Evolutionary conservation across 2,329 filamentous ascomycete genomes (phyloP).

Genomic region (Huntiella abstrusa): DNA sequence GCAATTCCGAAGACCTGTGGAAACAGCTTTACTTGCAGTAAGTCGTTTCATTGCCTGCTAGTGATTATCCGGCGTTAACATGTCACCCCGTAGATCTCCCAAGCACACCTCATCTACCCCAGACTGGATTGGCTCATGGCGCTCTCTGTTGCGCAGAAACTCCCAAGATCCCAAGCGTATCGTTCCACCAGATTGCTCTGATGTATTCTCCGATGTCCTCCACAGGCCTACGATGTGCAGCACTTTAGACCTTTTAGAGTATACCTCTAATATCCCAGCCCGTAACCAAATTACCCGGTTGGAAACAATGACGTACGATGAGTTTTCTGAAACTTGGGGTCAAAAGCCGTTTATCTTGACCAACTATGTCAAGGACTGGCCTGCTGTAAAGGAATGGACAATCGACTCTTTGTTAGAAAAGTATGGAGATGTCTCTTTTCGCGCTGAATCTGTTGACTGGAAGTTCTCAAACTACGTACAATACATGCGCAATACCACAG

Average conservation of each 20-base stretch:
- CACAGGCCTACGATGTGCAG: slow-evolving; percentile 84
- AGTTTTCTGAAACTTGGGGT: slow-evolving; percentile 61
- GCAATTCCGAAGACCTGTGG: slow-evolving; percentile 73
- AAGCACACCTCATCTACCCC: slow-evolving; percentile 1
- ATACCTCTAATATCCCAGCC: slow-evolving; percentile 49
- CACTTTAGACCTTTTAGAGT: slow-evolving; percentile 49
- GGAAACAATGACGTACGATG: slow-evolving; percentile 45
- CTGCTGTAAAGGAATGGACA: slow-evolving; percentile 56
- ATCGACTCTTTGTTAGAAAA: slow-evolving; percentile 43
- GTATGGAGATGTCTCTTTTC: slow-evolving; percentile 52
- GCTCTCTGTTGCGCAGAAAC: slow-evolving; percentile 52
- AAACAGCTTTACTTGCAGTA: slow-evolving; percentile 70
- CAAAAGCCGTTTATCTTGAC: slow-evolving; percentile 75
- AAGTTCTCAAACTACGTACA: slow-evolving; percentile 57
- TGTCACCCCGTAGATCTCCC: slow-evolving; percentile 14
- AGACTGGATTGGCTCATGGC: slow-evolving; percentile 37
- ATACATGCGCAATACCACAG: slow-evolving; percentile 62
- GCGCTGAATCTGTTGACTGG: slow-evolving; percentile 91
- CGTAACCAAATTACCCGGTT: slow-evolving; percentile 57
- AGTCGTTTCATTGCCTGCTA: slow-evolving; percentile 20
- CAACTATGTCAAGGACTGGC: slow-evolving; percentile 63
- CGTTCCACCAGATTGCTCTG: slow-evolving; percentile 46
- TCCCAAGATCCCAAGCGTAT: slow-evolving; percentile 24
- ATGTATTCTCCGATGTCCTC: slow-evolving; percentile 76
- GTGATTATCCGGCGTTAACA: background rate